phyloP scores from a whole-genome alignment of 2,329 filamentous ascomycete genomes.

The Hirsutella minnesotensis region DNA sequence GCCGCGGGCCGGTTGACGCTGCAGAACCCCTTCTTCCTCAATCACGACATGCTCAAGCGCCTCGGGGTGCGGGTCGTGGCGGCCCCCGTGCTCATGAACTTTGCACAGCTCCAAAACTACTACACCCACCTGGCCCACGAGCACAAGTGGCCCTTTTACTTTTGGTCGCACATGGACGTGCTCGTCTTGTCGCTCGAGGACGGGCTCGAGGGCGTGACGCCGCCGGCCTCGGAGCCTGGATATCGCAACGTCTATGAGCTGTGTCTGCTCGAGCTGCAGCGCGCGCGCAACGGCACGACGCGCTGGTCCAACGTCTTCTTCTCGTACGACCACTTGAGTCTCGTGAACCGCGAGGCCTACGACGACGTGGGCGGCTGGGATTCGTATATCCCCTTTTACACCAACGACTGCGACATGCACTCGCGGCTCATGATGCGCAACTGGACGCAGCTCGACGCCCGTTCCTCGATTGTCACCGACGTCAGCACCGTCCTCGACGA shows the following conservation, averaged over 20 bases:
- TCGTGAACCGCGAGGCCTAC: constrained; percentile 41
- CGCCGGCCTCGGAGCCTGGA: constrained; percentile 18
- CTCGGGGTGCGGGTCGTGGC: constrained; percentile 40
- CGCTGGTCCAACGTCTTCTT: constrained; percentile 44
- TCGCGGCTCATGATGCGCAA: constrained; percentile 32
- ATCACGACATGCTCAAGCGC: constrained; percentile 34
- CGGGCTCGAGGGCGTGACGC: constrained; percentile 20
- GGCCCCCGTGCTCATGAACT: constrained; percentile 39
- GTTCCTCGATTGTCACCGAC: constrained; percentile 31
- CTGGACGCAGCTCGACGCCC: constrained; percentile 26
- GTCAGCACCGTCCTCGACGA: constrained; percentile 33
- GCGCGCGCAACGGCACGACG: constrained; percentile 16
- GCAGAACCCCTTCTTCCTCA: constrained; percentile 45
- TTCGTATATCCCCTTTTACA: constrained; percentile 44
- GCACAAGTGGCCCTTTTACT: constrained; percentile 35
- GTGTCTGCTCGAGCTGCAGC: constrained; percentile 22
- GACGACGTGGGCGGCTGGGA: constrained; percentile 44
- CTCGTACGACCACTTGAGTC: constrained; percentile 43
- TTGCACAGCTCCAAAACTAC: constrained; percentile 45
- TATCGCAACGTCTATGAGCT: constrained; percentile 31
- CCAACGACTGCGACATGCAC: constrained; percentile 46
- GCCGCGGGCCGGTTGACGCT: constrained; percentile 31
- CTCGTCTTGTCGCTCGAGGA: constrained; percentile 28
- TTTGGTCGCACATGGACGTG: constrained; percentile 47
- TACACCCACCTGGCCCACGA: constrained; percentile 33